Percentiles rank a stretch among this genome's conserved stretches.
Evolutionary conservation across 1,284 basidiomycete genomes (phyloP).

Genomic region (Cryptococcus wingfieldii): DNA sequence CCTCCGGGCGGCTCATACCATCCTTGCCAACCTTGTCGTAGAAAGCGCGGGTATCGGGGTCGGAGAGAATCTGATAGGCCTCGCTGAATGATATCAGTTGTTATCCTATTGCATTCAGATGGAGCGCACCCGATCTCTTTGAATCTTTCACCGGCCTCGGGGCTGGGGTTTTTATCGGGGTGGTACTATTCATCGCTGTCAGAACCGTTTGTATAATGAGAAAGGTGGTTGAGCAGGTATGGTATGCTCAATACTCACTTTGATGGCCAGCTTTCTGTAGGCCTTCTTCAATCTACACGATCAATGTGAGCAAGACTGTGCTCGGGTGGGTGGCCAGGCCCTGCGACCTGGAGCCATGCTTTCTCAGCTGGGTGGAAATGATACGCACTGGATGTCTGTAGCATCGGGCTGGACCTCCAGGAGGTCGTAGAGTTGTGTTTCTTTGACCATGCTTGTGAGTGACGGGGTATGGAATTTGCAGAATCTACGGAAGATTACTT

Average conservation of each 20-base stretch:
- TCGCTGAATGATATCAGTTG: conserved; percentile 56
- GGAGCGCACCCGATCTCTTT: conserved; percentile 78
- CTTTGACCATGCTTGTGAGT: conserved; percentile 26
- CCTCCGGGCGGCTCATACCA: conserved; percentile 42
- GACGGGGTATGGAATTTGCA: not conserved
- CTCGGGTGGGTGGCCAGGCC: not conserved
- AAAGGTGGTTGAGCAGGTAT: not conserved
- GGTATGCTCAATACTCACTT: conserved; percentile 54
- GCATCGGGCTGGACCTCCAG: conserved; percentile 45
- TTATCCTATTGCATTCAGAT: not conserved
- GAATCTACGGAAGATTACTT: not conserved
- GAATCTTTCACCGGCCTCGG: conserved; percentile 86
- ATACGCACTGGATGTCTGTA: conserved; percentile 43
- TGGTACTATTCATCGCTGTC: conserved; percentile 60
- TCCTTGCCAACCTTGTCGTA: conserved; percentile 92
- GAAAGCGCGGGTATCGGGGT: conserved; percentile 77
- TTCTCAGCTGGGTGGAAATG: not conserved
- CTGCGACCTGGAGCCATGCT: not conserved
- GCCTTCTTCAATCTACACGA: conserved; percentile 73
- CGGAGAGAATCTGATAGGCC: conserved; percentile 83
- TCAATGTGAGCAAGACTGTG: not conserved
- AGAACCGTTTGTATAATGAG: too few relatives aligned
- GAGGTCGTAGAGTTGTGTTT: conserved; percentile 47
- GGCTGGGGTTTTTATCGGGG: conserved; percentile 85
- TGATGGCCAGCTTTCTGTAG: conserved; percentile 91